Evolutionary conservation across 495 filamentous ascomycete genomes (phyloP).

Genomic region (Bryoglossum gracile): DNA sequence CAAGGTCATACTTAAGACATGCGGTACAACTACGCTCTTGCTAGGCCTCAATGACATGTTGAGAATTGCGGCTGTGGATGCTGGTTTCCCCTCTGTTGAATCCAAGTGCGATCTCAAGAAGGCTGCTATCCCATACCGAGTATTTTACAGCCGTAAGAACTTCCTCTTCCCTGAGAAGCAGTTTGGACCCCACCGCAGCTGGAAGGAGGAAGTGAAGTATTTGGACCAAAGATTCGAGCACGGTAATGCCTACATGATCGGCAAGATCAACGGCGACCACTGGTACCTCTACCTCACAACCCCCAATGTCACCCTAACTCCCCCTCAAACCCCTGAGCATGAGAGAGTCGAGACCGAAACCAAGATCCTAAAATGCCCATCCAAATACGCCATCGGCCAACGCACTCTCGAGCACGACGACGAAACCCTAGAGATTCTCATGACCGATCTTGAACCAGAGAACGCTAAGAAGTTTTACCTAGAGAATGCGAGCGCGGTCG

Average conservation of each 20-base stretch:
- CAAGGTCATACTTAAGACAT: slow-evolving; percentile 98
- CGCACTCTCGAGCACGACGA: slow-evolving; percentile 43
- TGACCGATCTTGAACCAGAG: slow-evolving; percentile 92
- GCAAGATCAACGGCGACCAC: slow-evolving; percentile 99
- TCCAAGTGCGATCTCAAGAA: slow-evolving; percentile 42
- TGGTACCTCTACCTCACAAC: slow-evolving; percentile 98
- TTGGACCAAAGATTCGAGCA: slow-evolving; percentile 84
- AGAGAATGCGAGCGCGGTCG: slow-evolving; percentile 83
- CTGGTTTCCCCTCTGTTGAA: slow-evolving; percentile 60
- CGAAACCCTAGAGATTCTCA: slow-evolving; percentile 94
- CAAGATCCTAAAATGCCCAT: slow-evolving; percentile 49
- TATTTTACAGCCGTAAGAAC: slow-evolving; percentile 99
- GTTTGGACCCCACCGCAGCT: slow-evolving; percentile 90
- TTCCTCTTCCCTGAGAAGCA: slow-evolving; percentile 96
- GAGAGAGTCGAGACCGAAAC: slow-evolving; percentile 53
- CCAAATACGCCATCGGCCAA: slow-evolving; percentile 26
- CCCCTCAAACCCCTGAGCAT: slow-evolving; percentile 65
- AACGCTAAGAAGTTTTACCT: slow-evolving; percentile 97
- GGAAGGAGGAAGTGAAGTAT: slow-evolving; percentile 89
- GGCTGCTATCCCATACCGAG: slow-evolving; percentile 81
- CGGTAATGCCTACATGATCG: slow-evolving; percentile 98
- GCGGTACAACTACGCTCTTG: slow-evolving; percentile 92
- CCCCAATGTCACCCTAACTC: slow-evolving; percentile 72
- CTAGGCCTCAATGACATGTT: slow-evolving; percentile 82
- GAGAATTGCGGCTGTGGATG: slow-evolving; percentile 79